Evolutionary conservation across 2,329 filamentous ascomycete genomes (phyloP), one percentile per base, ranked within the genome.

Genomic region (Nothopassalora personata): DNA sequence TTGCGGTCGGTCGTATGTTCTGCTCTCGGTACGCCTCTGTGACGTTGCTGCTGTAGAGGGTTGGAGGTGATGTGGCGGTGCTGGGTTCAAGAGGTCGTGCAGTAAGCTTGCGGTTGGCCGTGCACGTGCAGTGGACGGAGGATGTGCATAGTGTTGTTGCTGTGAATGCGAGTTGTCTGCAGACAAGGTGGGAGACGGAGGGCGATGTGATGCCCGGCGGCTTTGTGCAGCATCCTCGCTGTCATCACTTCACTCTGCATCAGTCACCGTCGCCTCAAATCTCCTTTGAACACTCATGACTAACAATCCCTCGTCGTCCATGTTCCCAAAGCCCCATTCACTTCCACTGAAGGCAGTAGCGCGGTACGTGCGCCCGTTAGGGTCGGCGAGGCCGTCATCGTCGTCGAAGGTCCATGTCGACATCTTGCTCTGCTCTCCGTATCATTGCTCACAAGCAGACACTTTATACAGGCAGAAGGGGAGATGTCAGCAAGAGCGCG

Each of bases 361-460:
- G 9, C 28, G 15, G 27, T 36, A 18, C n/a, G n/a, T 30, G 51
- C 45, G 5, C 2, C 19, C 49, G n/a, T 34, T 18, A 8, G 18
- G 13, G 39, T 8, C 39, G 15, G 39, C 2, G 13, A 49, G 19
- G 19, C 18, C 49, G 34, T 23, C 33, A 43, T 43, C 23, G n/a
- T 54, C 27, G 7, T 54, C 56, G 15, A 58, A 53, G 18, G 39
- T 33, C 60, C 60, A 57, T 8, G 56, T 31, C 48, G 57, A 54
- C 57, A 57, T 62, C 46, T 57, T 52, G 47, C 27, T n/a, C 23
- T 18, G 30, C 23, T 23, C 34, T n/a, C 18, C 27, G 11, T 45
- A 19, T 47, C 53, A 55, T 48, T 33, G 55, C 55, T 52, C 58
- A 19, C 27, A 45, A 53, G 56, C 53, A 43, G 39, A 43, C 5